These are phyloP conservation scores for Raphanus raphanistrum DNA, from an alignment of 345 rosid genomes.

Conservation along the genomic window DNA sequence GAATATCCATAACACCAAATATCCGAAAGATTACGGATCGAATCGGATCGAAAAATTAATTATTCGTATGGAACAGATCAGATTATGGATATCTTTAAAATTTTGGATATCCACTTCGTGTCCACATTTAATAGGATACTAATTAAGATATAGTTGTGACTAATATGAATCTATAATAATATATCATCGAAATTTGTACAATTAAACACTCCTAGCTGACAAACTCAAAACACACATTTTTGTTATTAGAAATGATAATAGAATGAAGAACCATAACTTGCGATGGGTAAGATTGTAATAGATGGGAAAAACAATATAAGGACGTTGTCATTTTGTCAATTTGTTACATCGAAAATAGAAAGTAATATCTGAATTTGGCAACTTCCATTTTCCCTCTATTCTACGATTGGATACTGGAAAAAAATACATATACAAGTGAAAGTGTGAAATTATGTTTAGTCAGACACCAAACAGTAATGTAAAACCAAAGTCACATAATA, in stretches of 20 bases:
- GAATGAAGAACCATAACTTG: not conserved
- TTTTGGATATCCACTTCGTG: too few species aligned
- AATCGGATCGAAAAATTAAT: not conserved
- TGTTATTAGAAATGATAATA: not conserved
- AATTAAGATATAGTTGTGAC: too few species aligned
- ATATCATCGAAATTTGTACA: not conserved
- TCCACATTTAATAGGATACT: too few species aligned
- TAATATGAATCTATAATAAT: not conserved
- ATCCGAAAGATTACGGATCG: too few species aligned
- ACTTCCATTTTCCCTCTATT: not conserved
- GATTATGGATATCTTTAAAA: too few species aligned
- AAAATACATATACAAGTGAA: not conserved
- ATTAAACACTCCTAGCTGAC: not conserved
- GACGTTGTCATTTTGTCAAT: not conserved
- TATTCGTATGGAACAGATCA: too few species aligned
- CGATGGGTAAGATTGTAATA: not conserved
- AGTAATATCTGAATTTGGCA: not conserved
- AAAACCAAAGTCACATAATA: slow-evolving; percentile 3
- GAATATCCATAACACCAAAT: too few species aligned
- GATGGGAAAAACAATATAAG: not conserved
- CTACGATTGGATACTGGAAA: not conserved
- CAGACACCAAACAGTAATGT: slow-evolving; percentile 18
- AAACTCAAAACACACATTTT: not conserved
- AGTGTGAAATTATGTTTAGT: not conserved
- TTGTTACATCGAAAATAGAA: not conserved